Evolutionary conservation across 768 basidiomycete species (phyloP), one percentile per base, ranked within the genome.

Genomic region (Mrakia blollopis): DNA sequence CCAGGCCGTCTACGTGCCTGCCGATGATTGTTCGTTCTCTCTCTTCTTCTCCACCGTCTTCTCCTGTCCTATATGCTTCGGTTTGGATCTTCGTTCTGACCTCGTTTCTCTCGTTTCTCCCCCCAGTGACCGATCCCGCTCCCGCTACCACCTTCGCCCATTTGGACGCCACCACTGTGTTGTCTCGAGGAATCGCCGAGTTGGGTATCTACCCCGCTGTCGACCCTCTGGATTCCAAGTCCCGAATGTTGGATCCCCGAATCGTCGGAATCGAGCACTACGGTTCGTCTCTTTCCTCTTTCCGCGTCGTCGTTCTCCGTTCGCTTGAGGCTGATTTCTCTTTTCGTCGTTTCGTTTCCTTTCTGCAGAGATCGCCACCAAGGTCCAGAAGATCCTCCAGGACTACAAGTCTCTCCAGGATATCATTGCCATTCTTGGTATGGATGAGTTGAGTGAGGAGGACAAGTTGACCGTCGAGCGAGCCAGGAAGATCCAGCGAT

Each of bases 371-470:
- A 90, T 96, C 81, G 97, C 97, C 78, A 97, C 95, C 77, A 92
- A 93, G 70, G 93, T 94, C 78, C 94, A 95, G 87, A 96, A 97
- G 88, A 95, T 97, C 82, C 81, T 84, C 79, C 84, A 84, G 80
- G 82, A 83, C 77, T 86, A 86, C 85, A 86, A 86, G 83, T 85
- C 84, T 73, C 83, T 78, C 73, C 77, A 78, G 73, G 77, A 78
- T 57, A 78, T 78, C 77, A 78, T 78, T 74, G 77, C 77, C 77
- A 78, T 78, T 78, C 77, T 99, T 82, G 97, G 97, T 88, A 99
- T 99, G 97, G 97, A 99, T 84, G 97, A 99, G 86, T 90, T 99
- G 88, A 98, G 96, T 25, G 97, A 99, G 85, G 97, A 98, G 87
- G 97, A 99, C 87, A 99, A 99, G 87, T 87, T 98, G 80, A 98